These are phyloP conservation scores for Termitomyces sp. DNA, from an alignment of 768 basidiomycete genomes.

Conservation along the genomic window DNA sequence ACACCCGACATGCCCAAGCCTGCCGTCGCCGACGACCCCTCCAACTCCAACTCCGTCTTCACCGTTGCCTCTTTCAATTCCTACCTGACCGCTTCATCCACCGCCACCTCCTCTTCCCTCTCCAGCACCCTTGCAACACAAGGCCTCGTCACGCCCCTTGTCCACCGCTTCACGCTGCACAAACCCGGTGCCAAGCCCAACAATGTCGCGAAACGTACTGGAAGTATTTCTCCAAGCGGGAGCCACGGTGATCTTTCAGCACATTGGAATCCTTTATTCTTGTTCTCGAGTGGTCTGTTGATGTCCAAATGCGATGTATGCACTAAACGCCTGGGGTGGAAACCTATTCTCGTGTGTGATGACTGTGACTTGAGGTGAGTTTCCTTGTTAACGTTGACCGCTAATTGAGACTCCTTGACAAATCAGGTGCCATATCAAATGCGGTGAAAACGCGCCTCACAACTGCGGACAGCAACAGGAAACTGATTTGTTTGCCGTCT, in stretches of 20 bases:
- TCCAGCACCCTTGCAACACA: slow-evolving; percentile 65
- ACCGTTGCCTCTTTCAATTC: slow-evolving; percentile 58
- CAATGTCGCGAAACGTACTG: slow-evolving; percentile 27
- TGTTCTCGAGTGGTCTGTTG: slow-evolving; percentile 69
- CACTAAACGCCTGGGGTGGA: slow-evolving; percentile 78
- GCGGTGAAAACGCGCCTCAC: slow-evolving; percentile 75
- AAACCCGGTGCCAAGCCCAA: slow-evolving; percentile 67
- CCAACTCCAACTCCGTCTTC: slow-evolving; percentile 40
- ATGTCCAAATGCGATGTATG: slow-evolving; percentile 82
- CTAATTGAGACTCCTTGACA: slow-evolving; percentile 1
- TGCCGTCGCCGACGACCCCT: slow-evolving; percentile 23
- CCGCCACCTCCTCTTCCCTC: slow-evolving; percentile 40
- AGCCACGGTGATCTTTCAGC: slow-evolving; percentile 21
- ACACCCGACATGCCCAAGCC: not conserved
- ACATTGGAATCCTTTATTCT: slow-evolving; percentile 71
- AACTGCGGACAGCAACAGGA: slow-evolving; percentile 56
- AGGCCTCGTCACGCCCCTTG: slow-evolving; percentile 48
- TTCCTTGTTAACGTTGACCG: slow-evolving; percentile 3
- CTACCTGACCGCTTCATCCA: slow-evolving; percentile 57
- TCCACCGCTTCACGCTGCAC: slow-evolving; percentile 85
- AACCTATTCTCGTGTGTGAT: slow-evolving; percentile 81
- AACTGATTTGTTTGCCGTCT: slow-evolving; percentile 24
- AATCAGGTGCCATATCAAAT: slow-evolving; percentile 76
- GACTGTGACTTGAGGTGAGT: slow-evolving; percentile 75
- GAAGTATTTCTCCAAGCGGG: slow-evolving; percentile 23